These are phyloP conservation scores for Groenewaldozyma auringiensis DNA, from an alignment of 1,139 yeast species.

Conservation along the genomic window DNA sequence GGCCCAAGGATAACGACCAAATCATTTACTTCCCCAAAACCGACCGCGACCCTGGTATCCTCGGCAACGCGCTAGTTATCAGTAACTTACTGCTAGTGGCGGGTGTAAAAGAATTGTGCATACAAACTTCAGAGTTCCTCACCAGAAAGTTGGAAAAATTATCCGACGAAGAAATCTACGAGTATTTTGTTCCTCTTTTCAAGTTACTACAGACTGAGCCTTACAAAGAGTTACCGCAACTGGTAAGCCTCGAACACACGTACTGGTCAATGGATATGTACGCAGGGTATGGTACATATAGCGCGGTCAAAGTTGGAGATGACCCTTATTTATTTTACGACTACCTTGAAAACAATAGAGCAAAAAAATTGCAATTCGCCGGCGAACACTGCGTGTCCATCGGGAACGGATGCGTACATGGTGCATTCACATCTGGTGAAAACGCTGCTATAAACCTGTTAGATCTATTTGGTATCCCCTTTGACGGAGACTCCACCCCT, in stretches of 20 bases:
- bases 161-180: slow-evolving; percentile 18
- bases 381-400: slow-evolving; percentile 75
- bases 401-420: slow-evolving; percentile 84
- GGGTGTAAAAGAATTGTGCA: slow-evolving; percentile 22
- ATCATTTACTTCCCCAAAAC: slow-evolving; percentile 20
- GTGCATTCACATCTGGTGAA: slow-evolving; percentile 69
- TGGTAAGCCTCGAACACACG: slow-evolving; percentile 33
- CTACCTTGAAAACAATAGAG: slow-evolving; percentile 50
- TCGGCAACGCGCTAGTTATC: slow-evolving; percentile 20
- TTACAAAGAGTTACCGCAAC: slow-evolving; percentile 19
- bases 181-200: slow-evolving; percentile 21
- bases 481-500: slow-evolving; percentile 17
- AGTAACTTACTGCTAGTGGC: slow-evolving; percentile 21
- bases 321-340: slow-evolving; percentile 57
- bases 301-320: slow-evolving; percentile 58
- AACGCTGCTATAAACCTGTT: slow-evolving; percentile 19
- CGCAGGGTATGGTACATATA: slow-evolving; percentile 61
- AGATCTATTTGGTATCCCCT: slow-evolving; percentile 12
- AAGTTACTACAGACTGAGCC: slow-evolving; percentile 20
- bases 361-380: slow-evolving; percentile 48
- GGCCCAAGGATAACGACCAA: slow-evolving; percentile 46
- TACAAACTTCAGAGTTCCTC: slow-evolving; percentile 22
- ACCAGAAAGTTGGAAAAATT: slow-evolving; percentile 18
- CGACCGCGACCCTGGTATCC: slow-evolving; percentile 15
- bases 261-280: slow-evolving; percentile 65